Evolutionary conservation across 192 early-diverging fungal genomes (phyloP).

Genomic region (Gigaspora rosea): DNA sequence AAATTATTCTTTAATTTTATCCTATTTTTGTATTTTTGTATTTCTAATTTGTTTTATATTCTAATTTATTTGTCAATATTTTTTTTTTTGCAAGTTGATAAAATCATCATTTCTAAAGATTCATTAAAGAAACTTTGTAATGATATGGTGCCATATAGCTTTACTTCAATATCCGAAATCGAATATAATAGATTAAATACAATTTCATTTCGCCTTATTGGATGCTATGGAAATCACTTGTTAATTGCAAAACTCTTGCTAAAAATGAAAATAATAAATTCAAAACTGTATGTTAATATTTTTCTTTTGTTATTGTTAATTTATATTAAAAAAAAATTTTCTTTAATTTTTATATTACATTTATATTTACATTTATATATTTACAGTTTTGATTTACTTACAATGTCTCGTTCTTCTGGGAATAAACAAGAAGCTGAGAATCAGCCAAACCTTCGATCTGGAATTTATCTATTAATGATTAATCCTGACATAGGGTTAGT

Average conservation of each 20-base stretch:
- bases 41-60: too few species aligned
- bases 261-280: neutral
- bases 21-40: too few species aligned
- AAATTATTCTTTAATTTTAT: too few species aligned
- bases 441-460: neutral
- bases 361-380: too few species aligned
- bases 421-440: neutral
- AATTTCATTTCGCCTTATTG: conserved; percentile 15
- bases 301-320: neutral
- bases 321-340: neutral
- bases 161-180: conserved; percentile 17
- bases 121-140: conserved; percentile 4
- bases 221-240: conserved; percentile 11
- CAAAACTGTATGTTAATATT: neutral
- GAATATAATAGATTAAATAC: neutral
- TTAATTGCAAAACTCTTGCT: conserved; percentile 7
- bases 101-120: conserved; percentile 23
- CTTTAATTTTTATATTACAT: neutral
- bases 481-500: conserved; percentile 18
- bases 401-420: neutral
- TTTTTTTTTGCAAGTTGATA: neutral
- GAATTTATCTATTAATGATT: conserved; percentile 5
- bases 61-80: too few species aligned
- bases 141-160: neutral
- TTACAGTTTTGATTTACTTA: neutral